These are phyloP conservation scores for Dactylella cylindrospora DNA, from an alignment of 2,329 filamentous ascomycete genomes.

Conservation along the genomic window DNA sequence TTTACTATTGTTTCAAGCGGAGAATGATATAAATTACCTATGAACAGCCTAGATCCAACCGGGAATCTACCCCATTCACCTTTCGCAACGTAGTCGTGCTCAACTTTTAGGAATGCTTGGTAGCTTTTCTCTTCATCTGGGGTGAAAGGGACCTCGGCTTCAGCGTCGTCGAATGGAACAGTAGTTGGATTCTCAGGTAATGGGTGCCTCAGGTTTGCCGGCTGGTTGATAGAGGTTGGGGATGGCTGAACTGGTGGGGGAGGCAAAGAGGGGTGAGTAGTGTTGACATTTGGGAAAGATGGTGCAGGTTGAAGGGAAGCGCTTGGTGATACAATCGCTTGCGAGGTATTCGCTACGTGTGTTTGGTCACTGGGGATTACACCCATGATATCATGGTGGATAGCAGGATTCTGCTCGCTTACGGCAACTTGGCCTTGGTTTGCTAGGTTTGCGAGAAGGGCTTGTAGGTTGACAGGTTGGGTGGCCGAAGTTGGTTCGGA, in stretches of 20 bases:
- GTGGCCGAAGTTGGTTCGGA: slow-evolving; percentile 19
- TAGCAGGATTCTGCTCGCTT: slow-evolving; percentile 9
- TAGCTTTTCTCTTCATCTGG: slow-evolving; percentile 67
- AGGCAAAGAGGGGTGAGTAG: slow-evolving; percentile 43
- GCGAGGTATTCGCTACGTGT: slow-evolving; percentile 5
- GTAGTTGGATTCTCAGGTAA: slow-evolving; percentile 44
- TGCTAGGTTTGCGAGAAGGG: slow-evolving; percentile 31
- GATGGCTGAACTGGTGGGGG: slow-evolving; percentile 50
- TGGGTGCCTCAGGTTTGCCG: slow-evolving; percentile 46
- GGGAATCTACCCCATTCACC: slow-evolving; percentile 81
- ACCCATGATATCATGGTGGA: slow-evolving; percentile 2
- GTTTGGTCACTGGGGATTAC: slow-evolving; percentile 16
- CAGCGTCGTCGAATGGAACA: slow-evolving; percentile 50
- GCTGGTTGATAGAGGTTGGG: slow-evolving; percentile 44
- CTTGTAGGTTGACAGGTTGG: slow-evolving; percentile 33
- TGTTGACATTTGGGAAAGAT: slow-evolving; percentile 15
- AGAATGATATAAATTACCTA: slow-evolving; percentile 62
- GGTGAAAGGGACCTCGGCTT: slow-evolving; percentile 58
- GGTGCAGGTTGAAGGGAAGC: slow-evolving; percentile 3
- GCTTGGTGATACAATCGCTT: slow-evolving; percentile 18
- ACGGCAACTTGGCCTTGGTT: slow-evolving; percentile 15
- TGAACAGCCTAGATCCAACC: slow-evolving; percentile 73
- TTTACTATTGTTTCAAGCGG: slow-evolving; percentile 5
- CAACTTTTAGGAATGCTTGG: slow-evolving; percentile 71
- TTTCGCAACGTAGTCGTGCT: slow-evolving; percentile 73